A percentile compares a stretch with the other conserved stretches of the same genome.
These are phyloP conservation scores for Diplodia corticola DNA, from an alignment of 2,329 filamentous ascomycete genomes.

Conservation along the genomic window DNA sequence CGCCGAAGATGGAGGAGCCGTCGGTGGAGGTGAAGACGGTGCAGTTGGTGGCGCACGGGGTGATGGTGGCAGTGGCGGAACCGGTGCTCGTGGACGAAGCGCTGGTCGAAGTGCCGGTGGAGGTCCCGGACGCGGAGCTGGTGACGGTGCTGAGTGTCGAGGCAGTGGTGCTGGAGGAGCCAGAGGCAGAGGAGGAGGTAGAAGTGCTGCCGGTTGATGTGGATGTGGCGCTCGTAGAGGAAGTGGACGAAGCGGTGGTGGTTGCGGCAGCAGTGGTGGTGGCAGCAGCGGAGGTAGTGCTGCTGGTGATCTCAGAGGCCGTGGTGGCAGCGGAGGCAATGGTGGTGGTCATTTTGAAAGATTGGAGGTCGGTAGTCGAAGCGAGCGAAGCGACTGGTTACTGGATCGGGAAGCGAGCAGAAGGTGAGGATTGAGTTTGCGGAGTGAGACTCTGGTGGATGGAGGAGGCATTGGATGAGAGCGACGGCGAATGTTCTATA, in stretches of 20 bases:
- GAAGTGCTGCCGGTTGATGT: not conserved
- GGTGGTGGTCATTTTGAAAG: conserved; percentile 7
- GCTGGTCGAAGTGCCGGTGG: not conserved
- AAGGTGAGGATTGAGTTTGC: not conserved
- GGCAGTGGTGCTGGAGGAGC: not conserved
- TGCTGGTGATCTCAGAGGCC: not conserved
- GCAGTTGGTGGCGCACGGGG: conserved; percentile 15
- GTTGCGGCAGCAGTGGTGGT: not conserved
- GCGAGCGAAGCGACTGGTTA: not conserved
- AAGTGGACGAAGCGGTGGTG: not conserved
- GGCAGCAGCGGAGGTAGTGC: not conserved
- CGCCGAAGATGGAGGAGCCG: conserved; percentile 4
- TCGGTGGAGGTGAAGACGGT: conserved; percentile 8
- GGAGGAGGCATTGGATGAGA: not conserved
- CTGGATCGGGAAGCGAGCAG: not conserved
- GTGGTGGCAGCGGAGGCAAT: not conserved
- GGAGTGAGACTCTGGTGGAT: not conserved
- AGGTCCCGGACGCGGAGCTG: not conserved
- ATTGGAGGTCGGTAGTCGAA: not conserved
- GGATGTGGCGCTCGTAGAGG: not conserved
- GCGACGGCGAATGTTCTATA: not conserved
- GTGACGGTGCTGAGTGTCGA: not conserved
- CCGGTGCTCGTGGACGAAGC: not conserved
- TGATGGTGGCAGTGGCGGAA: not conserved
- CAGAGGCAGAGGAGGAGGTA: not conserved